Evolutionary conservation across 768 basidiomycete species (phyloP), one percentile per base, ranked within the genome.

Genomic region (Leccinum longicurvipes): DNA sequence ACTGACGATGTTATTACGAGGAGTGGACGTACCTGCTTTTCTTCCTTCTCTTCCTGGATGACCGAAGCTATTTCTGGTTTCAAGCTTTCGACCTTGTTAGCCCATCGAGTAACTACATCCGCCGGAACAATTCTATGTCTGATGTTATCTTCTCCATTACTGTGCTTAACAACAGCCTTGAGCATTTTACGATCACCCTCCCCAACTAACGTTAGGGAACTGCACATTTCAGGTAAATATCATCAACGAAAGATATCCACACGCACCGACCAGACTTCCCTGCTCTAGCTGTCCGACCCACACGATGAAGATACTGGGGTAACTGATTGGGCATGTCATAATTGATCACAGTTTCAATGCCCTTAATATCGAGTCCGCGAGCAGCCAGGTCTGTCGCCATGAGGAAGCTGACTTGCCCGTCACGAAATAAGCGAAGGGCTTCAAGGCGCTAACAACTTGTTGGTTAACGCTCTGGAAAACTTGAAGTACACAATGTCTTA

Each of bases 311-410:
- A 73, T 99, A 99, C 64, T 94, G 93, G 8, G 91, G 85, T 31
- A 98, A 76, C 66, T 94, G 90, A 19, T 83, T 81, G 10, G 97
- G 97, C 96, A 98, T 97, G 69, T 99, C 97, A 68, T 95, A 98
- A 72, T 99, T 99, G 70, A 99, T 94, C 59, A 99, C 93, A 3
- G 93, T 94, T 67, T 98, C 92, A 24, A 98, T 87, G 15, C 95
- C 95, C 69, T 95, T 96, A 77, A 99, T 97, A 73, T 98, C 96
- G 27, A 99, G 79, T 72, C 97, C 92, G 57, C 94, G 86, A 53
- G 94, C 91, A 29, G 97, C 97, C 32, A 99, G 76, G 69, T 98
- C 97, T 1, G 97, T 99, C 3, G 95, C 96, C 80, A 99, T 89
- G 9, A 99, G 77, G 72, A 85, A 98, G 70, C 94, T 90, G n/a